phyloP scores from a whole-genome alignment of 2,329 filamentous ascomycete genomes.

The Fusarium decemcellulare region DNA sequence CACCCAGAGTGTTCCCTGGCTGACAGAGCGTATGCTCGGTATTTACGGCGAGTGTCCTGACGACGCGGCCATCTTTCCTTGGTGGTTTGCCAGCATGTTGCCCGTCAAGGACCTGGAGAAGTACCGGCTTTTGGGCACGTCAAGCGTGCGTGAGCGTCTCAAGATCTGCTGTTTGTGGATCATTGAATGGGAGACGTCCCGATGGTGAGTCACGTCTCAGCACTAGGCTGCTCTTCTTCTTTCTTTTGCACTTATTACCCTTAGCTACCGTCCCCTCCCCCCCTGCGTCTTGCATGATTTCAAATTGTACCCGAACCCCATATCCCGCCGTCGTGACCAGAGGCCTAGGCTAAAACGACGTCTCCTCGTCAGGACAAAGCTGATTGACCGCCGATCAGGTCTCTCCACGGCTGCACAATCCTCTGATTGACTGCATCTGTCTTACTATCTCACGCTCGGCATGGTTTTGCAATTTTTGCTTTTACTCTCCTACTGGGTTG shows the following conservation, averaged over 20 bases:
- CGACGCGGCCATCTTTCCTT: conserved; percentile 85
- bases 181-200: conserved; percentile 75
- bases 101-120: conserved; percentile 85
- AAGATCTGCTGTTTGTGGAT: conserved; percentile 90
- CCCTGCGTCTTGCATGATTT: background rate
- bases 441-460: conserved; percentile 36
- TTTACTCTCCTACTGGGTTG: conserved; percentile 28
- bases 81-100: conserved; percentile 90
- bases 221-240: background rate
- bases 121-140: conserved; percentile 80
- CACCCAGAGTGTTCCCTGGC: conserved; percentile 78
- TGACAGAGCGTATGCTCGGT: conserved; percentile 78
- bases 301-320: background rate
- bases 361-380: conserved; percentile 44
- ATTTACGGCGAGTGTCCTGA: conserved; percentile 84
- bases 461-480: conserved; percentile 32
- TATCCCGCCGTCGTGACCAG: conserved; percentile 21
- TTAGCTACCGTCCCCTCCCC: too few relatives aligned
- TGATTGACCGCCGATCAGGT: conserved; percentile 48
- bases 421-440: conserved; percentile 45
- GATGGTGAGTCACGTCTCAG: conserved; percentile 72
- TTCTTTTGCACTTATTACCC: too few relatives aligned
- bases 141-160: conserved; percentile 83
- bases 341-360: conserved; percentile 40
- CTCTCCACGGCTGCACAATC: conserved; percentile 50